These are phyloP conservation scores for Emergomyces pasteurianus DNA, from an alignment of 2,329 filamentous ascomycete genomes.

Conservation along the genomic window DNA sequence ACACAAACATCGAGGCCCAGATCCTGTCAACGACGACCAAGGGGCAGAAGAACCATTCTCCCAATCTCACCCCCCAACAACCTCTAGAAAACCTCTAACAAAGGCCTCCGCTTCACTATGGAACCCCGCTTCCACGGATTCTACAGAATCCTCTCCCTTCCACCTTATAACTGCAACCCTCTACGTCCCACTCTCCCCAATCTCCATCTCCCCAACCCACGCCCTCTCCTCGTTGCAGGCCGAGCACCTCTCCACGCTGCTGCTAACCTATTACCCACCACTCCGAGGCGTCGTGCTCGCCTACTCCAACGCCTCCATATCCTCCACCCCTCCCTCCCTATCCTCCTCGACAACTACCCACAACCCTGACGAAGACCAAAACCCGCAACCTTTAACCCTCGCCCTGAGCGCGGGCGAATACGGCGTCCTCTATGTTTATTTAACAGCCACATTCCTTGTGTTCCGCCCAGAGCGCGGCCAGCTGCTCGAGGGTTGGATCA, in stretches of 20 bases:
- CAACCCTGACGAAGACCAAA: conserved; percentile 15
- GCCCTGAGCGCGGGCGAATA: conserved; percentile 59
- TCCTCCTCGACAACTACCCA: conserved; percentile 16
- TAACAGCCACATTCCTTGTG: conserved; percentile 75
- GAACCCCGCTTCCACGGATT: not conserved
- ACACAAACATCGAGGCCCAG: conserved; percentile 5
- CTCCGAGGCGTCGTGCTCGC: conserved; percentile 46
- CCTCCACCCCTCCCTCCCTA: conserved; percentile 17
- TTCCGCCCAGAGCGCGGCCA: conserved; percentile 65
- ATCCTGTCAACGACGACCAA: not conserved
- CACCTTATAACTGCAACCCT: conserved; percentile 68
- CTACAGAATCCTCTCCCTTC: conserved; percentile 50
- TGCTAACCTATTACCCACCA: conserved; percentile 52
- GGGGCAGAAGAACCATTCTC: conserved; percentile 23
- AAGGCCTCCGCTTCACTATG: conserved; percentile 24
- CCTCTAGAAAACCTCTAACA: conserved; percentile 21
- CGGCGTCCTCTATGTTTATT: conserved; percentile 74
- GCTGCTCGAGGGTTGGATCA: conserved; percentile 67
- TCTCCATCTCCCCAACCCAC: conserved; percentile 39
- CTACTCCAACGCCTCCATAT: conserved; percentile 37
- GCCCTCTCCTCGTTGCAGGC: conserved; percentile 47
- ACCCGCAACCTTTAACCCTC: conserved; percentile 29
- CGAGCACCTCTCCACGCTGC: conserved; percentile 49
- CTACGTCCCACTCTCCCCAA: conserved; percentile 49
- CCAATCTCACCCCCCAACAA: conserved; percentile 11